phyloP scores from a whole-genome alignment of 179 eudicot genomes.

The Actinidia arguta region DNA sequence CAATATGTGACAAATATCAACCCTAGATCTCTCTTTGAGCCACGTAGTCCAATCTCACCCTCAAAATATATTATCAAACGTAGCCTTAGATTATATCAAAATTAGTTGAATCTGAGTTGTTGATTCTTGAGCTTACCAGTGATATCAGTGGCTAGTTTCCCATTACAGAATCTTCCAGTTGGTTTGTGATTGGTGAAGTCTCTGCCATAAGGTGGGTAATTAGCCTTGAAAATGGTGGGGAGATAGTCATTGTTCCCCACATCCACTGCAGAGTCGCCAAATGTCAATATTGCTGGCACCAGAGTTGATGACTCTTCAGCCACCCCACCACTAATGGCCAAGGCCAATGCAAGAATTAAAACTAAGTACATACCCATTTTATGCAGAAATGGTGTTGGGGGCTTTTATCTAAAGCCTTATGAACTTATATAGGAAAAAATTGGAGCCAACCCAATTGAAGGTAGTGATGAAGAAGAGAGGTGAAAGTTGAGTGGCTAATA shows the following conservation, averaged over 20 bases:
- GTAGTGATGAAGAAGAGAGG: too few relatives aligned
- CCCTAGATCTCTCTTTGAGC: too few relatives aligned
- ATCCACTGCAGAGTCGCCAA: conserved; percentile 74
- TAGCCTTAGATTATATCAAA: too few relatives aligned
- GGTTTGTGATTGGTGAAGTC: conserved; percentile 52
- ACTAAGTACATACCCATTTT: conserved; percentile 22
- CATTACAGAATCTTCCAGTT: conserved; percentile 82
- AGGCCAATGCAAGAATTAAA: conserved; percentile 25
- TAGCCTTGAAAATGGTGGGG: conserved; percentile 59
- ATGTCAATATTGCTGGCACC: conserved; percentile 64
- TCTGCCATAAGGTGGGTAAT: conserved; percentile 74
- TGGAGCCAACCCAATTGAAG: background rate
- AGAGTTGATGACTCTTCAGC: conserved; percentile 45
- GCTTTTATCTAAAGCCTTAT: background rate
- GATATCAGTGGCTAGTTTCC: conserved; percentile 71
- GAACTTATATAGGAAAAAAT: background rate
- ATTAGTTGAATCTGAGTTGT: background rate
- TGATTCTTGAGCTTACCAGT: conserved; percentile 44
- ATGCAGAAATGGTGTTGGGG: background rate
- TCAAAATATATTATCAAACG: too few relatives aligned
- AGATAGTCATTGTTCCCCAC: conserved; percentile 69
- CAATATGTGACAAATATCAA: too few relatives aligned
- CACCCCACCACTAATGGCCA: conserved; percentile 24
- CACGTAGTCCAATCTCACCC: too few relatives aligned
- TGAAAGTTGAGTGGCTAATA: conserved; percentile 15